These are phyloP conservation scores for Phytophthora fragariae DNA, from an alignment of 352 stramenopile species.

Conservation along the genomic window DNA sequence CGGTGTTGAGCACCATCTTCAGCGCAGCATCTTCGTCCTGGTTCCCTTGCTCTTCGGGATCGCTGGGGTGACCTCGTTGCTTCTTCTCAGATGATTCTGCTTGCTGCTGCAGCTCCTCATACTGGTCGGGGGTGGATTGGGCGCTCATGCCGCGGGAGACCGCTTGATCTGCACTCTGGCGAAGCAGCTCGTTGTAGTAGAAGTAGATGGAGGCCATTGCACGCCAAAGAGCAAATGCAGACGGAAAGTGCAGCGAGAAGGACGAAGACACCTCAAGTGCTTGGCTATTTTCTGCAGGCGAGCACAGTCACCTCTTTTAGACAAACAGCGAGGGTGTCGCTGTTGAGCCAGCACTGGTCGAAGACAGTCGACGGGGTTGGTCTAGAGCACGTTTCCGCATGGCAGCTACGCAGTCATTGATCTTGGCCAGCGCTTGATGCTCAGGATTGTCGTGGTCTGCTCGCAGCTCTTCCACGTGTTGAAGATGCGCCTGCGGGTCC, in stretches of 20 bases:
- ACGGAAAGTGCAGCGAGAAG: not conserved
- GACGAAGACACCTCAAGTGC: not conserved
- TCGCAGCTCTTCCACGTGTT: conserved; percentile 43
- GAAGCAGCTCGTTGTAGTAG: conserved; percentile 42
- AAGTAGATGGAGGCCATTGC: conserved; percentile 43
- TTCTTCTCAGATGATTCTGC: not conserved
- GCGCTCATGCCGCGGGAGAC: conserved; percentile 1
- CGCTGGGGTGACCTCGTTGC: not conserved
- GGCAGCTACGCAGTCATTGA: conserved; percentile 47
- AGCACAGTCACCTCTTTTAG: conserved; percentile 17
- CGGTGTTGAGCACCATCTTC: conserved; percentile 2
- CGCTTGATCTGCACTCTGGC: conserved; percentile 30
- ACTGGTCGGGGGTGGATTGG: not conserved
- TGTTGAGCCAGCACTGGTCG: conserved; percentile 20
- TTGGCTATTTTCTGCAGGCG: too few relatives aligned
- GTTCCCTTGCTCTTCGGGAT: conserved; percentile 15
- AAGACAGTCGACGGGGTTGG: conserved; percentile 20
- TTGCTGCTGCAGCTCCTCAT: not conserved
- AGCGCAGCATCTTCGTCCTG: conserved; percentile 19
- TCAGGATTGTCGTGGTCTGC: conserved; percentile 32
- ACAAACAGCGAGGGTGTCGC: conserved; percentile 6
- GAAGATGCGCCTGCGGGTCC: conserved; percentile 37
- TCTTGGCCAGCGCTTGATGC: conserved; percentile 55
- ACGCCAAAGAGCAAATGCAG: too few relatives aligned
- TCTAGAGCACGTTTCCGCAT: conserved; percentile 50